These are phyloP conservation scores for Acanthochlamys bracteata DNA, from an alignment of 106 monocot genomes.

Conservation along the genomic window DNA sequence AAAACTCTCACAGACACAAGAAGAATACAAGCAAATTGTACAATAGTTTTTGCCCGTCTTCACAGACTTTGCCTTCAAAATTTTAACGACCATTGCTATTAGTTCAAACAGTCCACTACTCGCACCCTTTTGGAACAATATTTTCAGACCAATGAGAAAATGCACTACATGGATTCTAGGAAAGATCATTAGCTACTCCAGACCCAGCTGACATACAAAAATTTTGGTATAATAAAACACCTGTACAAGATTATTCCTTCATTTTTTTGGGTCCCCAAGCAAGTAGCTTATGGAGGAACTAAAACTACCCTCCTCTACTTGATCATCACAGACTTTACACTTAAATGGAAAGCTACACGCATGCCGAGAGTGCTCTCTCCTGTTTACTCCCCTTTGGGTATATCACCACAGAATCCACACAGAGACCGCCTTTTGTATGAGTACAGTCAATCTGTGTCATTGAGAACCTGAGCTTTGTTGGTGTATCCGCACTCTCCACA, in stretches of 20 bases:
- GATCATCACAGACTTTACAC: background rate
- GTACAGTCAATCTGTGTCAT: conserved; percentile 22
- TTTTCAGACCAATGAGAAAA: no score
- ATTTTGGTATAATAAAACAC: background rate
- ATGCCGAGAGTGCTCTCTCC: background rate
- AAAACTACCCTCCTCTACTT: conserved; percentile 2
- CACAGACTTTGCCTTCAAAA: no score
- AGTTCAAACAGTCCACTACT: no score
- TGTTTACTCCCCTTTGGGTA: conserved; percentile 9
- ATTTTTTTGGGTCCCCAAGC: background rate
- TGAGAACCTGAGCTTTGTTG: conserved; percentile 12
- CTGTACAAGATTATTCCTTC: background rate
- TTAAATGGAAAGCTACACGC: background rate
- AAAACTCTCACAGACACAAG: no score
- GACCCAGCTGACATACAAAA: background rate
- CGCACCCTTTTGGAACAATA: no score
- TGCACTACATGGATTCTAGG: no score
- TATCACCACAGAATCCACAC: conserved; percentile 13
- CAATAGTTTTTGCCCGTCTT: no score
- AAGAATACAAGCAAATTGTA: no score
- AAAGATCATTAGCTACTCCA: no score
- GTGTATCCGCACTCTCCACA: background rate
- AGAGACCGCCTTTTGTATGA: conserved; percentile 18
- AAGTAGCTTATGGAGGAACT: conserved; percentile 1
- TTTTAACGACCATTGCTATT: no score